phyloP scores from a whole-genome alignment of 768 basidiomycete genomes.

The Suillus tomentosus region DNA sequence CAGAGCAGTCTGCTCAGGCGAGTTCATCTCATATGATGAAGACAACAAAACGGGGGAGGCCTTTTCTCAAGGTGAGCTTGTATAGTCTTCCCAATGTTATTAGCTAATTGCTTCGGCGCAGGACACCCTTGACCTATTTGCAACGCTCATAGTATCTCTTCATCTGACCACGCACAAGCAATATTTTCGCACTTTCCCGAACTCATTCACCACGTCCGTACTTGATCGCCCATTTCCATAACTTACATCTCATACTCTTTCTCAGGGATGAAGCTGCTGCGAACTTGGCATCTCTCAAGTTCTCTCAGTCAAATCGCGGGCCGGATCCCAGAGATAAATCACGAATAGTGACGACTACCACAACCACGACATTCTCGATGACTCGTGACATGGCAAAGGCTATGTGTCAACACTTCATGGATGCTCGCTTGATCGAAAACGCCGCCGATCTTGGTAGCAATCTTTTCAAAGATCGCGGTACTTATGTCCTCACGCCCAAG shows the following conservation, averaged over 20 bases:
- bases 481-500: conserved; percentile 95
- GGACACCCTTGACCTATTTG: conserved; percentile 98
- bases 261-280: conserved; percentile 91
- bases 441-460: conserved; percentile 86
- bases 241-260: conserved; percentile 18
- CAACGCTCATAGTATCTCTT: conserved; percentile 93
- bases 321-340: conserved; percentile 98
- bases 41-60: conserved; percentile 93
- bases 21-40: conserved; percentile 97
- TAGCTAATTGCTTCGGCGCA: conserved; percentile 31
- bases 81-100: conserved; percentile 2
- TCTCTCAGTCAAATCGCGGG: conserved; percentile 98
- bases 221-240: conserved; percentile 4
- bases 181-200: conserved; percentile 93
- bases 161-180: conserved; percentile 88
- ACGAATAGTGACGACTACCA: conserved; percentile 98
- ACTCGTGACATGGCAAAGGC: conserved; percentile 99
- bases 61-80: conserved; percentile 78
- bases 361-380: conserved; percentile 99
- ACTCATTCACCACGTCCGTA: conserved; percentile 94
- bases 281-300: conserved; percentile 94
- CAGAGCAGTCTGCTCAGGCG: conserved; percentile 45
- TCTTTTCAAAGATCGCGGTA: conserved; percentile 96
- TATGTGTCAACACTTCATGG: conserved; percentile 99
- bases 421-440: conserved; percentile 96